Evolutionary conservation across 1,284 basidiomycete species (phyloP).

Genomic region (Stygiomarasmius scandens): DNA sequence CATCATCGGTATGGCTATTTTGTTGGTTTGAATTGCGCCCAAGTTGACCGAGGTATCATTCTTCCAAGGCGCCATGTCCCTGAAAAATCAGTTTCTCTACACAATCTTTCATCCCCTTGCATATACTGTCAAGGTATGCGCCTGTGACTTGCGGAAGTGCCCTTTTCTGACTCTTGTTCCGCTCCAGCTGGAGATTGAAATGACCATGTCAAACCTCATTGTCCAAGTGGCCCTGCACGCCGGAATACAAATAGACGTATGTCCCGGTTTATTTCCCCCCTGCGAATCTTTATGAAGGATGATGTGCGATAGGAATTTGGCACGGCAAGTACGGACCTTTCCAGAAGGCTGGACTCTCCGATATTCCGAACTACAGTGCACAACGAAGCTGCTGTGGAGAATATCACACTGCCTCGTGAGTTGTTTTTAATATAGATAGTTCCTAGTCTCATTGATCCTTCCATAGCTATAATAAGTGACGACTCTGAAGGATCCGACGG

Average conservation of each 20-base stretch:
- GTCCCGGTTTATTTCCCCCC: background rate
- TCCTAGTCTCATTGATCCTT: no score
- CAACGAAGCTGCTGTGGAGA: background rate
- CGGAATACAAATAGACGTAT: background rate
- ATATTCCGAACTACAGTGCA: background rate
- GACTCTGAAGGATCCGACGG: no score
- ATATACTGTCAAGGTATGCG: background rate
- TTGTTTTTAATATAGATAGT: background rate
- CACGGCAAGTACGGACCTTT: background rate
- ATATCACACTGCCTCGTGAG: background rate
- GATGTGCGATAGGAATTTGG: background rate
- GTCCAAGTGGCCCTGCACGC: background rate
- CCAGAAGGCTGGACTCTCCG: background rate
- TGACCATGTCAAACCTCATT: background rate
- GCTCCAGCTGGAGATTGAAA: background rate
- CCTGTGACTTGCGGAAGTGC: background rate
- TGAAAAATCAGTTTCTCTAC: background rate
- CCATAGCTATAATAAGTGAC: no score
- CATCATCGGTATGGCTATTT: background rate
- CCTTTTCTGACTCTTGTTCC: background rate
- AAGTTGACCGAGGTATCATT: background rate
- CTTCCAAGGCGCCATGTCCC: background rate
- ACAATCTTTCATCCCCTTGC: background rate
- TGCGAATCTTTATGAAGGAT: background rate
- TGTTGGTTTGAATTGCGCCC: background rate